These are phyloP conservation scores for Pseudogymnoascus sp. DNA, from an alignment of 2,329 filamentous ascomycete genomes.

Conservation along the genomic window DNA sequence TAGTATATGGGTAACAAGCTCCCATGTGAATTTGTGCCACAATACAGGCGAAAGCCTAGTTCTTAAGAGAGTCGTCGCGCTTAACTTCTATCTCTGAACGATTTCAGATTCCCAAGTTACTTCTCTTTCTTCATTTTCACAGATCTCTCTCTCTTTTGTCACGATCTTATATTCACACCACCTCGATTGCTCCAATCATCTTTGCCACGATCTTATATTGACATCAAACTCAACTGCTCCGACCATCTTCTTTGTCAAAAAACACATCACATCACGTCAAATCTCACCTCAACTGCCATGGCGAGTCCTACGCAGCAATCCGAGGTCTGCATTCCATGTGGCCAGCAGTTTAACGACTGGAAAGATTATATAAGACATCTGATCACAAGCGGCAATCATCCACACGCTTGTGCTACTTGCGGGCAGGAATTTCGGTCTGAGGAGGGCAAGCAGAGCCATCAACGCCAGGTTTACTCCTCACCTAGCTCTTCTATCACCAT, in stretches of 20 bases:
- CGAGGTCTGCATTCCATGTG: not conserved
- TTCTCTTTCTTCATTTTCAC: not conserved
- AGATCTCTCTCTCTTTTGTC: not conserved
- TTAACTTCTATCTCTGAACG: not conserved
- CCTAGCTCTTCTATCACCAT: not conserved
- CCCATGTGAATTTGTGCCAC: not conserved
- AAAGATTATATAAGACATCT: conserved; percentile 14
- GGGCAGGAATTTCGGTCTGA: conserved; percentile 15
- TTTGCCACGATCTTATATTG: too few species aligned
- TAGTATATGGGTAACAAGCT: not conserved
- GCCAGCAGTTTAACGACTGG: not conserved
- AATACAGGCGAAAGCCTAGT: not conserved
- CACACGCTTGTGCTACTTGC: conserved; percentile 15
- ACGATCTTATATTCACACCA: too few species aligned
- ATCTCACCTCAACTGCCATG: conserved; percentile 30
- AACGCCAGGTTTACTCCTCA: conserved; percentile 9
- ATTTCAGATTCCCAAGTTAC: not conserved
- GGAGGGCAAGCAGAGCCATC: conserved; percentile 14
- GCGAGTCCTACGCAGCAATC: not conserved
- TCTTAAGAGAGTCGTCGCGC: not conserved
- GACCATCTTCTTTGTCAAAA: too few species aligned
- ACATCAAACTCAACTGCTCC: too few species aligned
- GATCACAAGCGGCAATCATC: not conserved
- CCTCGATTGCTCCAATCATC: too few species aligned
- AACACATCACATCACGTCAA: conserved; percentile 72